Base-by-base conservation (phyloP, 306 rosid genomes). In the Boehmeria nivea region DNA sequence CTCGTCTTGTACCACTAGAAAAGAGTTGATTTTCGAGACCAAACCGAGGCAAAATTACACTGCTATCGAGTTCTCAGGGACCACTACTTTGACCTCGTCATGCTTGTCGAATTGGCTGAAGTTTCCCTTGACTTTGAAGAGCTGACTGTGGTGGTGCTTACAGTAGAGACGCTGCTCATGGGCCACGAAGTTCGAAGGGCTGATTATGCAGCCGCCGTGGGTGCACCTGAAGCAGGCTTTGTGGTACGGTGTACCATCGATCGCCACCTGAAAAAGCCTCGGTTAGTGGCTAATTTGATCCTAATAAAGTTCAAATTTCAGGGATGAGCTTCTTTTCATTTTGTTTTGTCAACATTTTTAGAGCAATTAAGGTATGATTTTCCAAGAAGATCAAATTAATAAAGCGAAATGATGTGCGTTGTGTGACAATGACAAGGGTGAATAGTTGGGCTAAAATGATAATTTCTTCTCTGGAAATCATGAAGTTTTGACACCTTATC, bases 171-270 rank as follows among this genome's bases (percentile, higher is more conserved):
- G 82, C 38, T 85, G 93, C 65, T 93, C 95, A 18, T 87, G 99
- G 3, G 99, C 88, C 28, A 87, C 80, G 60, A 87, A 93, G 69
- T 81, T 93, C 58, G 99, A 93, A 42, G 96, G 96, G 69, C 89
- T 87, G 18, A 93, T 87, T 43, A 85, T 67, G 64, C 99, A 87
- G 17, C 96, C 95, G 51, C 96, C 95, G 74, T 93, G 95, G 22
- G 70, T 57, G 74, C 99, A 84, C 82, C 84, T 78, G 72, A 87
- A 91, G 64, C 98, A 91, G 50, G 70, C 52, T 72, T 76, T 85
- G 56, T 85, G 96, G 78, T 93, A 87, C 46, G 81, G 80, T 69
- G 64, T 70, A 9, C 95, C 94, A 65, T 93, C 99, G 39, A 85
- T 95, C 39, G 72, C 80, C 64, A 93, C 99, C 99, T 87, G 24